A percentile compares a stretch with the other conserved stretches of the same genome.
Conservation (phyloP, 2,329 filamentous ascomycete genomes). For the Fusarium sp. region DNA sequence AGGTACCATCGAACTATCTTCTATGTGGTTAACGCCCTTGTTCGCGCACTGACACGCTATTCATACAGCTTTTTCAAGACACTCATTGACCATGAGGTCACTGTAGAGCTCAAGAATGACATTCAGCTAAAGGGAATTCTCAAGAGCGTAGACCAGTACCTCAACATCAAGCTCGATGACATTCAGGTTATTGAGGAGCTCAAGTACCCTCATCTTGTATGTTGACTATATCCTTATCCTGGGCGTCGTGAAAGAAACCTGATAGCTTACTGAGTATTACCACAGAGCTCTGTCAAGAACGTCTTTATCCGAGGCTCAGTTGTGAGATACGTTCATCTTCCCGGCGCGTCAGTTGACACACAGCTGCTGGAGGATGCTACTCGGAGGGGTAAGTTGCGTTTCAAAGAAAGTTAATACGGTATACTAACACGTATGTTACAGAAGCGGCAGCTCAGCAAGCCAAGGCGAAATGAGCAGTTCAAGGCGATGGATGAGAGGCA, state of each 20-base stretch:
- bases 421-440: conserved; percentile 40
- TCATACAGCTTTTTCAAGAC: conserved; percentile 91
- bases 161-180: conserved; percentile 99
- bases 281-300: conserved; percentile 82
- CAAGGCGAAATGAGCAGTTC: conserved; percentile 59
- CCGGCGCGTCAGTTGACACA: conserved; percentile 83
- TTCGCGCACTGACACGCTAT: not conserved
- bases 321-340: conserved; percentile 90
- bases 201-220: conserved; percentile 92
- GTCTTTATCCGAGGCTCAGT: conserved; percentile 95
- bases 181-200: conserved; percentile 92
- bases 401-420: not conserved
- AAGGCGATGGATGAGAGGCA: not conserved
- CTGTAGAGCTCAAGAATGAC: conserved; percentile 99
- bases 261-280: not conserved
- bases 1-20: conserved; percentile 45
- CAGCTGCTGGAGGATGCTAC: conserved; percentile 91
- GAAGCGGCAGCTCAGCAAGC: conserved; percentile 67
- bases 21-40: not conserved
- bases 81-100: conserved; percentile 95
- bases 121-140: conserved; percentile 95
- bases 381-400: conserved; percentile 72
- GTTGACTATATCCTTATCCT: conserved; percentile 33
- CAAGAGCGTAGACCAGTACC: conserved; percentile 97
- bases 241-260: not conserved